A percentile compares a stretch with the other conserved stretches of the same genome.
Evolutionary conservation across 2,329 filamentous ascomycete genomes (phyloP).

Genomic region (Remersonia thermophila): DNA sequence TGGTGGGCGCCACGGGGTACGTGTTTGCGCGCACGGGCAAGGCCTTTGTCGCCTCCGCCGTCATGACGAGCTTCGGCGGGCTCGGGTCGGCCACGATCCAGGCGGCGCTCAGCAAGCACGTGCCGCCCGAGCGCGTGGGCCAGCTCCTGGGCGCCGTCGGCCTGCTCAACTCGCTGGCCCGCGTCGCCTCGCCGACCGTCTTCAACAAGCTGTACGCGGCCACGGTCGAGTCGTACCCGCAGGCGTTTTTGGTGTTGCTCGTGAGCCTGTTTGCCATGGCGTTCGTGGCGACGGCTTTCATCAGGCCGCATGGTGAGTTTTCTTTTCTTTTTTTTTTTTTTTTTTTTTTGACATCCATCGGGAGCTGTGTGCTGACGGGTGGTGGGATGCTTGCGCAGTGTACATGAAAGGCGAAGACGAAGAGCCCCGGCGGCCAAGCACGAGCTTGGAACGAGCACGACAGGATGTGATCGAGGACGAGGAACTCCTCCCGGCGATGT

Average conservation of each 20-base stretch:
- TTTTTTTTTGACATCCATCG: neutral
- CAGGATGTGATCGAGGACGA: constrained; percentile 15
- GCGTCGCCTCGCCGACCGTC: constrained; percentile 65
- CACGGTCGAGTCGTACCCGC: constrained; percentile 66
- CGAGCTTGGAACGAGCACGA: constrained; percentile 1
- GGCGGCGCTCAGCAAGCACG: constrained; percentile 78
- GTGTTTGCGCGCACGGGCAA: constrained; percentile 47
- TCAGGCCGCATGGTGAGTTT: constrained; percentile 61
- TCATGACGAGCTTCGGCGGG: constrained; percentile 66
- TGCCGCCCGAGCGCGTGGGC: constrained; percentile 69
- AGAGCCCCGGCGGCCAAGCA: neutral
- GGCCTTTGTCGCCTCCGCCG: constrained; percentile 59
- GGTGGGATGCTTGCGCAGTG: constrained; percentile 6
- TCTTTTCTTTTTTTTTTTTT: neutral
- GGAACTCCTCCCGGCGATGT: constrained; percentile 12
- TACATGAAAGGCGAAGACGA: constrained; percentile 14
- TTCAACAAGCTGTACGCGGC: constrained; percentile 79
- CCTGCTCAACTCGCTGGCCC: constrained; percentile 67
- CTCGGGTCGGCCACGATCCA: constrained; percentile 78
- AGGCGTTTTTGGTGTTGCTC: constrained; percentile 72
- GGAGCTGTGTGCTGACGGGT: constrained; percentile 8
- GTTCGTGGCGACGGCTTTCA: constrained; percentile 54
- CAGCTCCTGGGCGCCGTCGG: constrained; percentile 83
- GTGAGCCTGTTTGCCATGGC: constrained; percentile 52
- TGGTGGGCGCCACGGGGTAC: constrained; percentile 66